Evolutionary conservation across 768 basidiomycete species (phyloP).

Genomic region (Hygrocybe coccinea): DNA sequence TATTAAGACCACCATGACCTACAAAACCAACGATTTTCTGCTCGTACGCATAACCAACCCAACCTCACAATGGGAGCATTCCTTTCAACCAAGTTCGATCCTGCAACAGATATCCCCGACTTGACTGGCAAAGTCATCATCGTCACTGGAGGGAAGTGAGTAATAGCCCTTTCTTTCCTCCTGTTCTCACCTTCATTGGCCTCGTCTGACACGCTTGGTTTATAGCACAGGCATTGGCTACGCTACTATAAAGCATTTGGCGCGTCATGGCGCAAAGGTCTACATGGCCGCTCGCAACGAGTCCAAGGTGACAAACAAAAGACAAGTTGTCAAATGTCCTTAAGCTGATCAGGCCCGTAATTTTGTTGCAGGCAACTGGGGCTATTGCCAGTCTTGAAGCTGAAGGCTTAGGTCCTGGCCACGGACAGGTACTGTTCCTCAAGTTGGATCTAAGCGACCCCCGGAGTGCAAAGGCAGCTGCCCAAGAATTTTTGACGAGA

Average conservation of each 20-base stretch:
- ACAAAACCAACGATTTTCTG: no score
- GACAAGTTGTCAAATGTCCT: background rate
- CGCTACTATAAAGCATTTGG: slow-evolving; percentile 48
- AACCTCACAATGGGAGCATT: no score
- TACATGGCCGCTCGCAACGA: slow-evolving; percentile 53
- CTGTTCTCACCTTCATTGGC: no score
- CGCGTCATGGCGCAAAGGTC: slow-evolving; percentile 51
- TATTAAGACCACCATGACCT: no score
- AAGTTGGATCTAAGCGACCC: slow-evolving; percentile 51
- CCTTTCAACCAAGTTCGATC: slow-evolving; percentile 27
- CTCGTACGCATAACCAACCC: no score
- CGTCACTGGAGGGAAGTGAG: slow-evolving; percentile 58
- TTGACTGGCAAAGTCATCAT: slow-evolving; percentile 48
- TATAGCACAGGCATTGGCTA: slow-evolving; percentile 37
- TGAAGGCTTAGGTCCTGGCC: slow-evolving; percentile 41
- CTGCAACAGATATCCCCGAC: slow-evolving; percentile 39
- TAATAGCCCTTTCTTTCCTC: background rate
- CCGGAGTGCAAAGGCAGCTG: slow-evolving; percentile 42
- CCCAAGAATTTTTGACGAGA: slow-evolving; percentile 43
- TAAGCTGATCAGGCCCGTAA: background rate
- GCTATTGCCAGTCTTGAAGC: slow-evolving; percentile 44
- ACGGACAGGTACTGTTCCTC: slow-evolving; percentile 46
- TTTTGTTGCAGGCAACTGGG: slow-evolving; percentile 28
- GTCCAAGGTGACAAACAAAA: slow-evolving; percentile 14
- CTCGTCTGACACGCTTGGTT: background rate